Conservation (phyloP, 1,284 basidiomycete species). For the Ustilago sp. region DNA sequence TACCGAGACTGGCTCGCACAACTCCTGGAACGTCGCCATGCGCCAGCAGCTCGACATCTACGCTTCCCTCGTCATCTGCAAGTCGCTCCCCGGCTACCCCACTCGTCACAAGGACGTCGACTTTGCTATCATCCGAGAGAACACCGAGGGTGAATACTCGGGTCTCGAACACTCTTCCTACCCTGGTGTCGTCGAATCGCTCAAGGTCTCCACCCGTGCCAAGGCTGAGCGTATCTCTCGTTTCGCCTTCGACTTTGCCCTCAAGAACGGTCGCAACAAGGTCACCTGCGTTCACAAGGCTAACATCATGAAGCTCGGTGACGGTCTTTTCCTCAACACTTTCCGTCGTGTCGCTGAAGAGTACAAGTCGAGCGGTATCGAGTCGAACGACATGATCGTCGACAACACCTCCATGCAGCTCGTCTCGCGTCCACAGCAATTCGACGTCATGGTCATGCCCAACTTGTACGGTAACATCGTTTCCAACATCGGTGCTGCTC, state of each 20-base stretch:
- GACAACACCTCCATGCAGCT: slow-evolving; percentile 99
- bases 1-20: slow-evolving; percentile 93
- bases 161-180: slow-evolving; percentile 94
- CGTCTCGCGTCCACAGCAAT: slow-evolving; percentile 92
- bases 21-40: slow-evolving; percentile 99
- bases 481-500: slow-evolving; percentile 96
- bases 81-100: slow-evolving; percentile 95
- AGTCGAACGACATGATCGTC: slow-evolving; percentile 97
- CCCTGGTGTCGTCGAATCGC: slow-evolving; percentile 96
- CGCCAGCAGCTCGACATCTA: slow-evolving; percentile 99
- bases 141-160: slow-evolving; percentile 99
- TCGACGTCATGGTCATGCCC: slow-evolving; percentile 99
- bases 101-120: slow-evolving; percentile 97
- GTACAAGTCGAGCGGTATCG: slow-evolving; percentile 92
- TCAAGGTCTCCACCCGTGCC: slow-evolving; percentile 95
- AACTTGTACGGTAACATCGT: slow-evolving; percentile 96
- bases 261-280: slow-evolving; percentile 99
- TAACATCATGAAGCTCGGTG: slow-evolving; percentile 99
- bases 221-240: slow-evolving; percentile 97
- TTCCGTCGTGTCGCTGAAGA: slow-evolving; percentile 93
- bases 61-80: slow-evolving; percentile 97
- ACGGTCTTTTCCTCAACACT: slow-evolving; percentile 98
- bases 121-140: slow-evolving; percentile 99
- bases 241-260: slow-evolving; percentile 98
- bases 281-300: slow-evolving; percentile 99